phyloP scores from a whole-genome alignment of 1,139 yeast genomes.

The Yamadazyma atmosphaerica region DNA sequence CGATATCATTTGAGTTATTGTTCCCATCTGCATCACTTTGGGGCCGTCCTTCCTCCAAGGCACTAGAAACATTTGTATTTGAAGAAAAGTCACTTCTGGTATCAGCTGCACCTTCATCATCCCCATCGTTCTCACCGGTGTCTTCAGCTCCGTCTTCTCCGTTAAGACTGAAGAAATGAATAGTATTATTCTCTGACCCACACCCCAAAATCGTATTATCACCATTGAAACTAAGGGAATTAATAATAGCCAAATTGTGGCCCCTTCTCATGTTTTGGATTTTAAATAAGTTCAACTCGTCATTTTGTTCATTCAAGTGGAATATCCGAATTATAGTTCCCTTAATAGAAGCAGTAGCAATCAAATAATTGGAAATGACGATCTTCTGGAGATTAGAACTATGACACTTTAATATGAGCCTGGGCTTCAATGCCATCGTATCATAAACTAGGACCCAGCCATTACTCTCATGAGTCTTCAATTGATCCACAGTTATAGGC shows the following conservation, averaged over 20 bases:
- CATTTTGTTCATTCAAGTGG: conserved; percentile 16
- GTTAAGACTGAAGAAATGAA: conserved; percentile 59
- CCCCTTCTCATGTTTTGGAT: conserved; percentile 68
- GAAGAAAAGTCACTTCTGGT: conserved; percentile 7
- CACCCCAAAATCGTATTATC: conserved; percentile 58
- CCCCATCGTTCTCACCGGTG: conserved; percentile 8
- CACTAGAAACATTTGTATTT: neutral
- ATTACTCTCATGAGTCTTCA: conserved; percentile 19
- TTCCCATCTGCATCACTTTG: neutral
- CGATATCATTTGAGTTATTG: neutral
- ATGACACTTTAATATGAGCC: conserved; percentile 62
- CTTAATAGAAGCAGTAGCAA: conserved; percentile 70
- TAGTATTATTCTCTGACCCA: conserved; percentile 66
- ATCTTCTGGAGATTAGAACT: conserved; percentile 50
- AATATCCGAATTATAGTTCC: conserved; percentile 71
- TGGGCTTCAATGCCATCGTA: conserved; percentile 53
- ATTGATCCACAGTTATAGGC: conserved; percentile 6
- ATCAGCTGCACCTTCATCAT: too few species aligned
- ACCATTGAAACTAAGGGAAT: conserved; percentile 53
- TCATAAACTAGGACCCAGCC: conserved; percentile 60
- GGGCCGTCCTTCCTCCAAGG: too few species aligned
- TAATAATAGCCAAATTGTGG: conserved; percentile 58
- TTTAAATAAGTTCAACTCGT: conserved; percentile 23
- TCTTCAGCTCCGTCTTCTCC: conserved; percentile 13
- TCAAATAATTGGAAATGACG: conserved; percentile 43